Conservation (phyloP, 257 asterid species). For the Jacaranda mimosifolia region DNA sequence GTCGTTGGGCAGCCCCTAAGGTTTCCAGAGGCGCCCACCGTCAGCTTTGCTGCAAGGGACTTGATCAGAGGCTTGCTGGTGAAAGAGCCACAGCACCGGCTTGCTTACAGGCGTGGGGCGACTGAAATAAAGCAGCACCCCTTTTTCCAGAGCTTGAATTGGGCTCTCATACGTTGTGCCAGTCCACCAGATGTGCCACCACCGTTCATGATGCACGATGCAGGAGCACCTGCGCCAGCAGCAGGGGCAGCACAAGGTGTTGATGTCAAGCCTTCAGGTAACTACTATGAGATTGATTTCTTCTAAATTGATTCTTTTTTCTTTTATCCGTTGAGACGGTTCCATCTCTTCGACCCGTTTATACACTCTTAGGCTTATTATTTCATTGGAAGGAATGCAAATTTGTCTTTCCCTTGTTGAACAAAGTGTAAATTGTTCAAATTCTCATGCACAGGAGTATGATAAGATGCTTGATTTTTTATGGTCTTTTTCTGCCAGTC, state of each 20-base stretch:
- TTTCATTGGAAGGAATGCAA: slow-evolving; percentile 18
- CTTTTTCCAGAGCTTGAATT: slow-evolving; percentile 53
- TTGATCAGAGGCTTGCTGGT: slow-evolving; percentile 55
- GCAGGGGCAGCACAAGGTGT: slow-evolving; percentile 30
- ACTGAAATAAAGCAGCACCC: slow-evolving; percentile 60
- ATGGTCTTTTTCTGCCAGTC: too few relatives aligned
- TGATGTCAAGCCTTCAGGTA: slow-evolving; percentile 50
- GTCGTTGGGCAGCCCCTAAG: slow-evolving; percentile 53
- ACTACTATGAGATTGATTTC: slow-evolving; percentile 53
- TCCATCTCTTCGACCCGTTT: background rate
- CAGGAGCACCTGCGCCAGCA: slow-evolving; percentile 3
- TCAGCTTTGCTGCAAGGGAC: slow-evolving; percentile 56
- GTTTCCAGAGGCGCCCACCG: slow-evolving; percentile 51
- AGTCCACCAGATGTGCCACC: slow-evolving; percentile 52
- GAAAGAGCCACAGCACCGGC: slow-evolving; percentile 56
- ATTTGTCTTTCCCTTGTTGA: background rate
- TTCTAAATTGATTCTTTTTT: slow-evolving; percentile 32
- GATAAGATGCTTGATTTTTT: too few relatives aligned
- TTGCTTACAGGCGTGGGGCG: slow-evolving; percentile 54
- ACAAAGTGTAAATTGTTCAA: slow-evolving; percentile 32
- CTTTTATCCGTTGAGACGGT: background rate
- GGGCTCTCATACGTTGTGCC: slow-evolving; percentile 55
- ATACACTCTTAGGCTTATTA: background rate
- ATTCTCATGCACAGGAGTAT: background rate
- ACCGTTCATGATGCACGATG: slow-evolving; percentile 34